Conservation (phyloP, 495 filamentous ascomycete species). For the Pyrenula massariospora region DNA sequence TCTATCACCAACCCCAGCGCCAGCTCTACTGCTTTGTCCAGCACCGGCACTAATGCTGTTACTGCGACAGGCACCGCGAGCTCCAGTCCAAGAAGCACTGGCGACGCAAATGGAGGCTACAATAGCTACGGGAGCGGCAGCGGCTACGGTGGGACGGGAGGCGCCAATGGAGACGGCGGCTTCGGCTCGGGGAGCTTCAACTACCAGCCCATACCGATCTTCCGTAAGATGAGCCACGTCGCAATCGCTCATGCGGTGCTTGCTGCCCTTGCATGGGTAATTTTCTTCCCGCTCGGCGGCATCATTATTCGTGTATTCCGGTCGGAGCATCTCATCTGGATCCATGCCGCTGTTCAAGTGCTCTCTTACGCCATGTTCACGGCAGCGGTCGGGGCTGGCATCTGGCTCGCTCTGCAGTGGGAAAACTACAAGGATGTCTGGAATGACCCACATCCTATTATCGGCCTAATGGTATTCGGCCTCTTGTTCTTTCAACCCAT, state of each 20-base stretch:
- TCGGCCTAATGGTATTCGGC: slow-evolving; percentile 48
- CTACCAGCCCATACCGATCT: neutral
- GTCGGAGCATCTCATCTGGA: slow-evolving; percentile 3
- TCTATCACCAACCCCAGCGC: neutral
- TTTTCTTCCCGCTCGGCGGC: slow-evolving; percentile 30
- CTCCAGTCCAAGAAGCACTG: neutral
- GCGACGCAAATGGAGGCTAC: neutral
- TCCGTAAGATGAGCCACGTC: neutral
- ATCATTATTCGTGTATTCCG: slow-evolving; percentile 28
- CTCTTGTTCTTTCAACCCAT: slow-evolving; percentile 53
- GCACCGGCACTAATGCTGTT: neutral
- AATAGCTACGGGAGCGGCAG: neutral
- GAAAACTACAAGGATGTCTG: slow-evolving; percentile 3
- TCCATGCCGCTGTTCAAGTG: slow-evolving; percentile 50
- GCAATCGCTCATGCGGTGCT: slow-evolving; percentile 15
- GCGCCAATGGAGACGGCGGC: neutral
- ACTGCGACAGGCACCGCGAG: neutral
- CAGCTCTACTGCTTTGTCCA: neutral
- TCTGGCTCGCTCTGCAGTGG: slow-evolving; percentile 27
- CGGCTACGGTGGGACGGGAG: neutral
- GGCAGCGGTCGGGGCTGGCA: slow-evolving; percentile 50
- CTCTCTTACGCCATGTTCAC: slow-evolving; percentile 43
- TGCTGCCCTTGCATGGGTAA: slow-evolving; percentile 12
- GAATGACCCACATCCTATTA: slow-evolving; percentile 24
- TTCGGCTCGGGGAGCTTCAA: neutral